Evolutionary conservation across 768 basidiomycete genomes (phyloP).

Genomic region (Lyophyllum atratum): DNA sequence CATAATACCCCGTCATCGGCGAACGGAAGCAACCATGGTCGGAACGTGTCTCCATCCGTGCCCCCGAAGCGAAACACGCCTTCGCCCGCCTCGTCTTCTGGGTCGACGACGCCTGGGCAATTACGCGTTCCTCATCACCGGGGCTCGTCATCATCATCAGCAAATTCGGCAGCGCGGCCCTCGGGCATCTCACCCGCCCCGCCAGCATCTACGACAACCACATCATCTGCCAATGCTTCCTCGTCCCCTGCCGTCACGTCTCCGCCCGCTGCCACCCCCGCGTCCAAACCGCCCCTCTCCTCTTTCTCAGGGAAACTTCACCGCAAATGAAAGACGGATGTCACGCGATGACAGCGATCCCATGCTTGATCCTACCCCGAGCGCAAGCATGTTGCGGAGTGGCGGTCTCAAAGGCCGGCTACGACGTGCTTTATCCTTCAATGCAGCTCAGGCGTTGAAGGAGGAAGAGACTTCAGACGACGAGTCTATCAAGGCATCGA

Average conservation of each 20-base stretch:
- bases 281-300: constrained; percentile 63
- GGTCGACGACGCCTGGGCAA: constrained; percentile 31
- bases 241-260: constrained; percentile 32
- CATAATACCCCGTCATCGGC: constrained; percentile 35
- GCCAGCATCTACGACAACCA: constrained; percentile 34
- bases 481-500: constrained; percentile 40
- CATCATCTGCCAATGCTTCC: constrained; percentile 32
- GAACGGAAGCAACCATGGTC: constrained; percentile 36
- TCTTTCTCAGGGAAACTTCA: constrained; percentile 64
- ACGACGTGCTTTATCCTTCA: constrained; percentile 72
- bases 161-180: constrained; percentile 43
- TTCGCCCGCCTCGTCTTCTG: constrained; percentile 25
- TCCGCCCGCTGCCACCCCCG: constrained; percentile 30
- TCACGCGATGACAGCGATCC: constrained; percentile 78
- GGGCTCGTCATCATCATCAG: constrained; percentile 48
- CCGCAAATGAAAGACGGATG: constrained; percentile 72
- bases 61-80: constrained; percentile 32
- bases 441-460: constrained; percentile 55
- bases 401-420: constrained; percentile 79
- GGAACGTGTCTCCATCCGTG: constrained; percentile 34
- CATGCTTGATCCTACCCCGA: constrained; percentile 46
- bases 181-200: constrained; percentile 31
- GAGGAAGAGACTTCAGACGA: constrained; percentile 56
- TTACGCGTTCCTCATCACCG: constrained; percentile 31
- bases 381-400: constrained; percentile 46